phyloP scores from a whole-genome alignment of 2,329 filamentous ascomycete species.

The Cladophialophora carrionii region DNA sequence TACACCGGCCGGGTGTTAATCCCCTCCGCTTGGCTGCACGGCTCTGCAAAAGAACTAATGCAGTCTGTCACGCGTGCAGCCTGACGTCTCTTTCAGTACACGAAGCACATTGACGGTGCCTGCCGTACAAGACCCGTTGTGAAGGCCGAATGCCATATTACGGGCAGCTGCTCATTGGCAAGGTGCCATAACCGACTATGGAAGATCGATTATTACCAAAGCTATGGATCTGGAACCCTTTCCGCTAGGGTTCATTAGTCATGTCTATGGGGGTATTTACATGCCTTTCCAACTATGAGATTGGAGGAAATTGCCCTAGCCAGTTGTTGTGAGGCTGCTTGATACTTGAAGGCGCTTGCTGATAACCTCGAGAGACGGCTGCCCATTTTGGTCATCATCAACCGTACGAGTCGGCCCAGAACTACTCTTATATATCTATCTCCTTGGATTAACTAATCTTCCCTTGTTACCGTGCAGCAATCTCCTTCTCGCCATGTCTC shows the following conservation, averaged over 20 bases:
- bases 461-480: neutral
- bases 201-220: constrained; percentile 20
- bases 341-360: constrained; percentile 13
- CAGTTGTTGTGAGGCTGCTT: constrained; percentile 3
- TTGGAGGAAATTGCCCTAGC: constrained; percentile 21
- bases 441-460: constrained; percentile 4
- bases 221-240: constrained; percentile 5
- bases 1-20: neutral
- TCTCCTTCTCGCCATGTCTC: constrained; percentile 8
- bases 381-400: neutral
- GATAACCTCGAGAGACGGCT: neutral
- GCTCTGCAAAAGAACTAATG: constrained; percentile 1
- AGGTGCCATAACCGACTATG: constrained; percentile 17
- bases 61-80: neutral
- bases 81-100: neutral
- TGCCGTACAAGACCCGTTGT: neutral
- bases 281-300: neutral
- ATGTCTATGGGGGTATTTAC: constrained; percentile 9
- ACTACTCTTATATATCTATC: constrained; percentile 12
- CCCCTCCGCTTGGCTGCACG: constrained; percentile 1
- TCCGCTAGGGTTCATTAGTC: constrained; percentile 13
- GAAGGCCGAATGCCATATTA: neutral
- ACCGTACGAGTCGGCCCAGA: neutral
- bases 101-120: neutral
- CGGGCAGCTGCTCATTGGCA: constrained; percentile 2